Percentiles rank a stretch among this genome's conserved stretches.
Evolutionary conservation across 129 eudicot species (phyloP).

Genomic region (Centaurea solstitialis): DNA sequence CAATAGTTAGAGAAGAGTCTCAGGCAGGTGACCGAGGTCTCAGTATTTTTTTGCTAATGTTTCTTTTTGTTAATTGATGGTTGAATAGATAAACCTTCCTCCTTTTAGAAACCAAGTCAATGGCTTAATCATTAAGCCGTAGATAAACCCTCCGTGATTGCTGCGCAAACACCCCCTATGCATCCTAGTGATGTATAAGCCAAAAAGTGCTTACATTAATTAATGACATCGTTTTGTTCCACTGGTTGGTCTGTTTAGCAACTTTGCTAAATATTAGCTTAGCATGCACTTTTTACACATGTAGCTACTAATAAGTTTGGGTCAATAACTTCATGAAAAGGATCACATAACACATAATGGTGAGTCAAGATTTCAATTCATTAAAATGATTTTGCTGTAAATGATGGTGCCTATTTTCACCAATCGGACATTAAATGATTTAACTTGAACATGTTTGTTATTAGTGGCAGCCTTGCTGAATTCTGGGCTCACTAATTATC

Average conservation of each 20-base stretch:
- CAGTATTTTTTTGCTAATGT: too few species aligned
- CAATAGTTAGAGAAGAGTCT: too few species aligned
- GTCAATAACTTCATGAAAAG: background rate
- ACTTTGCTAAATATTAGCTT: background rate
- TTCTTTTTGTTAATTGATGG: background rate
- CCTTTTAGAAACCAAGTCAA: background rate
- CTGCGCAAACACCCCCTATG: background rate
- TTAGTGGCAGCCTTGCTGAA: constrained; percentile 1
- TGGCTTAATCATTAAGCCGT: background rate
- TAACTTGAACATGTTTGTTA: background rate
- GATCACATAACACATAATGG: background rate
- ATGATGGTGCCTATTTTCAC: too few species aligned
- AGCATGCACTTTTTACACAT: background rate
- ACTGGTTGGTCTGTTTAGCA: background rate
- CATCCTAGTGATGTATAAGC: background rate
- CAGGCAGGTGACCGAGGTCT: too few species aligned
- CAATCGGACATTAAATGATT: too few species aligned
- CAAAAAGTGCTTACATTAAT: background rate
- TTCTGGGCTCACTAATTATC: background rate
- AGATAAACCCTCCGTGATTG: background rate
- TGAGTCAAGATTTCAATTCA: too few species aligned
- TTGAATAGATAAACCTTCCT: background rate
- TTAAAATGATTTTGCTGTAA: too few species aligned
- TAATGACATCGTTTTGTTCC: background rate
- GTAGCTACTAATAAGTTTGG: background rate